phyloP scores from a whole-genome alignment of 2,329 filamentous ascomycete genomes.

The Botrytis pseudocinerea region DNA sequence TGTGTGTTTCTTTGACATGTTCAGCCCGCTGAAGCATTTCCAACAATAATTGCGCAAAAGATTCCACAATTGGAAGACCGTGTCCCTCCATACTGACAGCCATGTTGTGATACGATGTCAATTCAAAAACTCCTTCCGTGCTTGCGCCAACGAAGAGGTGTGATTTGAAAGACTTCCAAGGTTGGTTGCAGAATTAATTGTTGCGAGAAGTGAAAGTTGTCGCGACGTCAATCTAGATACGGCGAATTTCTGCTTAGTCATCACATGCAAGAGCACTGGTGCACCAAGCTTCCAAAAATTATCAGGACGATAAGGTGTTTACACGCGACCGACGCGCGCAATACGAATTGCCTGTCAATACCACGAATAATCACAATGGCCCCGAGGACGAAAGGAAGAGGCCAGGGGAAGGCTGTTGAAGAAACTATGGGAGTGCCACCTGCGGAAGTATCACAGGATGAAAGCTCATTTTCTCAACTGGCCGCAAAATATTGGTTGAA shows the following conservation, averaged over 20 bases:
- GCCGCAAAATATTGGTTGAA: slow-evolving; percentile 86
- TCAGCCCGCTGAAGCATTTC: slow-evolving; percentile 61
- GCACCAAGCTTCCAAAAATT: slow-evolving; percentile 16
- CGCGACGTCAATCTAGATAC: slow-evolving; percentile 10
- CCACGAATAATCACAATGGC: slow-evolving; percentile 34
- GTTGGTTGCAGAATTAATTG: slow-evolving; percentile 12
- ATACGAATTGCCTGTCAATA: slow-evolving; percentile 25
- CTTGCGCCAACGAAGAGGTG: neutral
- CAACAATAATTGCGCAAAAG: slow-evolving; percentile 55
- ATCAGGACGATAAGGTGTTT: slow-evolving; percentile 13
- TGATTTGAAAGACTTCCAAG: neutral
- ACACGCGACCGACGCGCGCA: slow-evolving; percentile 24
- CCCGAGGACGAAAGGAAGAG: slow-evolving; percentile 36
- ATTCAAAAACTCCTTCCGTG: neutral
- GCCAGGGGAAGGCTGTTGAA: slow-evolving; percentile 43
- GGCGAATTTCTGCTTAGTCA: slow-evolving; percentile 9
- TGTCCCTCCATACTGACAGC: slow-evolving; percentile 51
- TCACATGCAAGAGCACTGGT: neutral
- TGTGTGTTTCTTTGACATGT: slow-evolving; percentile 56
- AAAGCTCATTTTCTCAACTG: slow-evolving; percentile 71
- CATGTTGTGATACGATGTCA: neutral
- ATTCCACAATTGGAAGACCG: slow-evolving; percentile 54
- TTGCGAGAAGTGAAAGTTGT: slow-evolving; percentile 15
- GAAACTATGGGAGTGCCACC: slow-evolving; percentile 52
- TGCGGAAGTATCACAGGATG: slow-evolving; percentile 68